Percentiles rank a stretch among this genome's conserved stretches.
Evolutionary conservation across 371 early-diverging fungal genomes (phyloP).

Genomic region (Mortierella sp.): DNA sequence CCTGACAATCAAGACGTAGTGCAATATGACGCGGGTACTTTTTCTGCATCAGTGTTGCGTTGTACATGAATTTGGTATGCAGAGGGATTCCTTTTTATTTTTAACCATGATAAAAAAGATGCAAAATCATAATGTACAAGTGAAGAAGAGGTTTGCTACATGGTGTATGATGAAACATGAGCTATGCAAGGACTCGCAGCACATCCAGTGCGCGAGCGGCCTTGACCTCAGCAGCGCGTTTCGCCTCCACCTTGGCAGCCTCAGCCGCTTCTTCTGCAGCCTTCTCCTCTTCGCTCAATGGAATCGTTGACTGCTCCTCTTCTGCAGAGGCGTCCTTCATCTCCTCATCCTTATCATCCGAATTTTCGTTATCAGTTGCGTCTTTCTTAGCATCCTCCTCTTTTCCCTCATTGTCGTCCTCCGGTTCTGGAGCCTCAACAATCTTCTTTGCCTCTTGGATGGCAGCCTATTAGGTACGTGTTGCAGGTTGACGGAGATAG

Average conservation of each 20-base stretch:
- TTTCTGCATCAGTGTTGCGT: too few species aligned
- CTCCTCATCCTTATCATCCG: conserved; percentile 27
- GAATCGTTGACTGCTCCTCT: conserved; percentile 30
- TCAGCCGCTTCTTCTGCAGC: conserved; percentile 37
- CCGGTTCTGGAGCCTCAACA: conserved; percentile 47
- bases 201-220: conserved; percentile 38
- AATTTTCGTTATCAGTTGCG: neutral
- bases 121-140: neutral
- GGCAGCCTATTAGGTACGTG: conserved; percentile 33
- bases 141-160: neutral
- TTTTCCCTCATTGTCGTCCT: conserved; percentile 17
- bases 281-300: conserved; percentile 45
- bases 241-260: conserved; percentile 34
- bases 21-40: too few species aligned
- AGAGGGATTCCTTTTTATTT: too few species aligned
- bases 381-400: conserved; percentile 8
- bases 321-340: conserved; percentile 26
- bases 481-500: too few species aligned
- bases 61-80: too few species aligned
- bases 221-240: conserved; percentile 40
- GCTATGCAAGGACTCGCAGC: conserved; percentile 40
- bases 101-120: too few species aligned
- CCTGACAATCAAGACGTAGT: too few species aligned
- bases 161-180: neutral
- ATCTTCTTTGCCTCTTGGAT: conserved; percentile 52